Base-by-base conservation (phyloP, 441 rosid species). In the Bocquillonia castaneifolia region DNA sequence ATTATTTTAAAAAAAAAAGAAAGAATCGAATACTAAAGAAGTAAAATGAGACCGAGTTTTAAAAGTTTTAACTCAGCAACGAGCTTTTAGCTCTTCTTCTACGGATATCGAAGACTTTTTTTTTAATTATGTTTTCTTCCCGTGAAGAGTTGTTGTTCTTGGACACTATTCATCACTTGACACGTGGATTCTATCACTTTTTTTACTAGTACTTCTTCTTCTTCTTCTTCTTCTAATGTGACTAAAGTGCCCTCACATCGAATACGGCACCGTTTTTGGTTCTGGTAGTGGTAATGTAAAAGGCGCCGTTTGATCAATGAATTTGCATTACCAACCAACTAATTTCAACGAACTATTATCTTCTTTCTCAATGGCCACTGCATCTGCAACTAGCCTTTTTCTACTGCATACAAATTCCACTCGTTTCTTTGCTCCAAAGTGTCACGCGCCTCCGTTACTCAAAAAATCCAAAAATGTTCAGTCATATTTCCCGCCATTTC, bases 291-390 rank as follows among this genome's bases (percentile, higher is more conserved):
- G n/a, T n/a, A n/a, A n/a, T n/a, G n/a, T n/a, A n/a, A n/a, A n/a
- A n/a, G n/a, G n/a, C n/a, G n/a, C n/a, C n/a, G n/a, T n/a, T n/a
- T n/a, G n/a, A n/a, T n/a, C n/a, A n/a, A n/a, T n/a, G n/a, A n/a
- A n/a, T n/a, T n/a, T n/a, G n/a, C n/a, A n/a, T n/a, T n/a, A n/a
- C n/a, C n/a, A n/a, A n/a, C n/a, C n/a, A n/a, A n/a, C n/a, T n/a
- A n/a, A n/a, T n/a, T n/a, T n/a, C n/a, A n/a, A 36, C 40, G 9
- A 36, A 42, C 13, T 42, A 42, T 42, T 42, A 42, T 42, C 47
- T 42, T 42, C n/a, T n/a, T n/a, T n/a, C n/a, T n/a, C 75, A 40
- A 77, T 80, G 85, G 84, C 82, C 62, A 68, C 83, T 48, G 71
- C 86, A n/a, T 51, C 79, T 26, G 56, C 28, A n/a, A 57, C 79